Base-by-base conservation (phyloP, 371 early-diverging fungal genomes). In the Parasitella parasitica region DNA sequence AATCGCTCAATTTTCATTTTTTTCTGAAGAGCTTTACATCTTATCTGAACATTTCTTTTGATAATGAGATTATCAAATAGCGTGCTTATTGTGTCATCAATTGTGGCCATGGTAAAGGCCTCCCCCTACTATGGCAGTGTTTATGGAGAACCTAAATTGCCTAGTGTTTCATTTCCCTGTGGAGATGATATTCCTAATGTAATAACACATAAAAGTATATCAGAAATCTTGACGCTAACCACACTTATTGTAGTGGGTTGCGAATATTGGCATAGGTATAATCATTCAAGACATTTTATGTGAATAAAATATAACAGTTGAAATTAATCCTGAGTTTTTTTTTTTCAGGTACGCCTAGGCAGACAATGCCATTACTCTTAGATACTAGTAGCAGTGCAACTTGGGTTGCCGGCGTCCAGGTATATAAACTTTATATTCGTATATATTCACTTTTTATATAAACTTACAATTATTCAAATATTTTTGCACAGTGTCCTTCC, bases 331-430 rank as follows among this genome's bases (percentile, higher is more conserved):
- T 32, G 11, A 32, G 11, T 3, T 15, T 36, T 27, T n/a, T 54
- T 6, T 11, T 6, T 24, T 32, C 34, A 41, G 61, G 61, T 43
- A 53, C 43, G n/a, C 54, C 55, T 1, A n/a, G 30, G 6, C 46
- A 54, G 6, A 20, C 3, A 22, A 22, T 27, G 13, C 35, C 46
- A 3, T 48, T 62, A 32, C 54, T 54, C 7, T 35, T 62, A 9
- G 62, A 62, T 30, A 46, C 49, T 1, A 27, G 54, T 8, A 35
- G 20, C 15, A 12, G 28, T 5, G 16, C 24, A 12, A 62, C 48
- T 11, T 62, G 54, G 54, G 55, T 55, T n/a, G 62, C 62, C 27
- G 55, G 55, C 22, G 18, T 52, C 4, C 43, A 34, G 37, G 62
- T 62, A 62, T 7, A 6, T 16, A n/a, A n/a, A 11, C 26, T 48